Evolutionary conservation across 2,329 filamentous ascomycete species (phyloP).

Genomic region (Diaporthe humulicola): DNA sequence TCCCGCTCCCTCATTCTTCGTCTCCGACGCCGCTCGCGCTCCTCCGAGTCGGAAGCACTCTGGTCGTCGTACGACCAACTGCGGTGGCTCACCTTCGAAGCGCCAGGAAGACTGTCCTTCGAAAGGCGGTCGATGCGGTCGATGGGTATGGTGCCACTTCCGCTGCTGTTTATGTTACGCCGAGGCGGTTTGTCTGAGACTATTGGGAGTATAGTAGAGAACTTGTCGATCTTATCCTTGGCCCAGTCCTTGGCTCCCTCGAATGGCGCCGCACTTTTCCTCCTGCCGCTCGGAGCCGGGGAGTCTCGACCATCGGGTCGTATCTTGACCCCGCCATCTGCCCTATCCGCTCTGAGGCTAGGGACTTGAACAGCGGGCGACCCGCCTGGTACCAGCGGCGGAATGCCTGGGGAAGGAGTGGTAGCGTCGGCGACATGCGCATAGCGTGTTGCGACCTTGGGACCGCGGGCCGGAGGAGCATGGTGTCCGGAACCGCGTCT

Average conservation of each 20-base stretch:
- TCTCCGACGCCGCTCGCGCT: conserved; percentile 39
- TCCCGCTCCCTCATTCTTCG: conserved; percentile 42
- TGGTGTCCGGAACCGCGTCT: conserved; percentile 40
- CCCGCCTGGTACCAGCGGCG: conserved; percentile 5
- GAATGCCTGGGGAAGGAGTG: conserved; percentile 38
- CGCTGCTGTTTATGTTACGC: conserved; percentile 50
- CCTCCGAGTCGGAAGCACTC: conserved; percentile 45
- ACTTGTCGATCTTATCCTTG: conserved; percentile 59
- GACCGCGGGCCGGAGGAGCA: conserved; percentile 27
- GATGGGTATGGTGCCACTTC: conserved; percentile 37
- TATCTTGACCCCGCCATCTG: conserved; percentile 37
- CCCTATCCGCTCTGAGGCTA: conserved; percentile 22
- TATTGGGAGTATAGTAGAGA: conserved; percentile 58
- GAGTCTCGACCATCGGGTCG: conserved; percentile 41
- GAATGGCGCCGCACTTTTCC: conserved; percentile 28
- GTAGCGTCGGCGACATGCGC: conserved; percentile 43
- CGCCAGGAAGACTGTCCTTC: conserved; percentile 56
- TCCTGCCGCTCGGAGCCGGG: background rate
- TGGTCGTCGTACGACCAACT: conserved; percentile 58
- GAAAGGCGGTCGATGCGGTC: conserved; percentile 48
- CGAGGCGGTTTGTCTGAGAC: conserved; percentile 53
- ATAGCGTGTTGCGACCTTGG: conserved; percentile 36
- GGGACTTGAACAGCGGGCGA: conserved; percentile 25
- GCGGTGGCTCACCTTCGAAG: conserved; percentile 53
- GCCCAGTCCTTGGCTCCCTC: conserved; percentile 37